Percentiles rank a stretch among this genome's conserved stretches.
phyloP scores from a whole-genome alignment of 352 stramenopile species.

The Phytophthora europaea region DNA sequence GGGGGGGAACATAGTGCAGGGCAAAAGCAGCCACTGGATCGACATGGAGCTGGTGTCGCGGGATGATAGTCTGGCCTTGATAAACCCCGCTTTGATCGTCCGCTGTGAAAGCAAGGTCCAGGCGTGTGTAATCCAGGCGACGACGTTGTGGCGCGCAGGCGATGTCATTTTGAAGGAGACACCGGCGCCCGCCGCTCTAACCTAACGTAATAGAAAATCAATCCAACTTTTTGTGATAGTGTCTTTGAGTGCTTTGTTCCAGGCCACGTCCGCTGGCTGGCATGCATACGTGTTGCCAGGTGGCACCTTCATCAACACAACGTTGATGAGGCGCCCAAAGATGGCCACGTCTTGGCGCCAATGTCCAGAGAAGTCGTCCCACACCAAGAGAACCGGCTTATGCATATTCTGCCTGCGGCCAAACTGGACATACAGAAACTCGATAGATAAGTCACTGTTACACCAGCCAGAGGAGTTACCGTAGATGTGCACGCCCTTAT shows the following conservation, averaged over 20 bases:
- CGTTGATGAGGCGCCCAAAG: neutral
- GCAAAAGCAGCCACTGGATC: neutral
- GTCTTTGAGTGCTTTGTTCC: neutral
- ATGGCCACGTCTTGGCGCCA: neutral
- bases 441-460: constrained; percentile 30
- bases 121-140: neutral
- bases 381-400: neutral
- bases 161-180: neutral
- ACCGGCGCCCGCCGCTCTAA: neutral
- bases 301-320: neutral
- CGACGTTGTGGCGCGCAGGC: neutral
- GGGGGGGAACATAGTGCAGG: too few species aligned
- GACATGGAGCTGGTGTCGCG: neutral
- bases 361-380: neutral
- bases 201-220: neutral
- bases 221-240: neutral
- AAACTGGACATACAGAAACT: neutral
- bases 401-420: neutral
- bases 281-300: neutral
- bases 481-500: constrained; percentile 33
- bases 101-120: neutral
- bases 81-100: neutral
- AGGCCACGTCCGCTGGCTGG: neutral
- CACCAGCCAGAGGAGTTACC: constrained; percentile 43
- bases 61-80: neutral